Percentiles rank a stretch among this genome's conserved stretches.
Evolutionary conservation across 352 stramenopile genomes (phyloP).

Genomic region (Phytopythium montanum): DNA sequence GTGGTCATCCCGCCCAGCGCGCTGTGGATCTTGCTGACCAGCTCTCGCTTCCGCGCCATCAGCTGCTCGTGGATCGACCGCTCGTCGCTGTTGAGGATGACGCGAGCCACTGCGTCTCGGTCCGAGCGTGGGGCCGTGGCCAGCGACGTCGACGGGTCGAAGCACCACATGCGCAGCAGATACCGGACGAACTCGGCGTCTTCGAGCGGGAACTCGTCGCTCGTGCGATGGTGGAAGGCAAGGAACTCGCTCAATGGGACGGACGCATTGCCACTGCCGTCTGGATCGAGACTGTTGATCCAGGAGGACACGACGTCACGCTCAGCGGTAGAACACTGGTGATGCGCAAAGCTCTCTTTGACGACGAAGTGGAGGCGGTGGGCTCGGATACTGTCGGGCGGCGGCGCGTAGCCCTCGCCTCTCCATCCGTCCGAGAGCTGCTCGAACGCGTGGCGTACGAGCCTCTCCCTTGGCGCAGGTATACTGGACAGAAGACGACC

Average conservation of each 20-base stretch:
- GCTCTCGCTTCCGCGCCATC: slow-evolving; percentile 20
- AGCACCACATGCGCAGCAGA: slow-evolving; percentile 57
- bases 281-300: slow-evolving; percentile 28
- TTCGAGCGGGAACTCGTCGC: slow-evolving; percentile 38
- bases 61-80: slow-evolving; percentile 3
- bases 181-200: slow-evolving; percentile 63
- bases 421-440: slow-evolving; percentile 45
- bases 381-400: slow-evolving; percentile 39
- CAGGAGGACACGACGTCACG: slow-evolving; percentile 27
- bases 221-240: slow-evolving; percentile 42
- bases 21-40: slow-evolving; percentile 18
- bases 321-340: slow-evolving; percentile 19
- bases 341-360: slow-evolving; percentile 41
- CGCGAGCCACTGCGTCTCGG: slow-evolving; percentile 6
- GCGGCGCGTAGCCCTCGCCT: slow-evolving; percentile 35
- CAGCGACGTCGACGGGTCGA: slow-evolving; percentile 22
- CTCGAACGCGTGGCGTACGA: slow-evolving; percentile 51
- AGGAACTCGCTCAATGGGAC: slow-evolving; percentile 39
- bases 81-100: slow-evolving; percentile 22
- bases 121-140: neutral
- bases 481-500: slow-evolving; percentile 34
- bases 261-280: neutral
- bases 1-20: slow-evolving; percentile 5
- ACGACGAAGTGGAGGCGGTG: slow-evolving; percentile 42
- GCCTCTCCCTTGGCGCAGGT: slow-evolving; percentile 26